Conservation (phyloP, 208 protist genomes). For the Crithidia mellificae region DNA sequence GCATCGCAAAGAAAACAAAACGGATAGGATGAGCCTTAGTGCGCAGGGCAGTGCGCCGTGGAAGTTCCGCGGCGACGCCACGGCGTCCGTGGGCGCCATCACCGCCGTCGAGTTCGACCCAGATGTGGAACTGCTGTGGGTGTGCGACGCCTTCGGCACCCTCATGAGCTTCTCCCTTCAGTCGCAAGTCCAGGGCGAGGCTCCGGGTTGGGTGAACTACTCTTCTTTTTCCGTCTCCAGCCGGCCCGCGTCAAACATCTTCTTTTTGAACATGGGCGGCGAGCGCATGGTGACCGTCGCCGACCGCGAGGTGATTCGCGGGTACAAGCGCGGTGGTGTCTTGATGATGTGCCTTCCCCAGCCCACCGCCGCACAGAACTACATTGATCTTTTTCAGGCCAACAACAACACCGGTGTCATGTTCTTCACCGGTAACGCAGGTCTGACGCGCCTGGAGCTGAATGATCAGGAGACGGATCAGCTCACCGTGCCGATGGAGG, state of each 20-base stretch:
- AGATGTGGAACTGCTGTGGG: conserved; percentile 86
- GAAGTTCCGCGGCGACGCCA: conserved; percentile 68
- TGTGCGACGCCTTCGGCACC: conserved; percentile 78
- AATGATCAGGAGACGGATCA: conserved; percentile 40
- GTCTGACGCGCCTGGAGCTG: conserved; percentile 72
- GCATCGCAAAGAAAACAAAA: not conserved
- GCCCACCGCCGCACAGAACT: conserved; percentile 65
- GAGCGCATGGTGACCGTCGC: conserved; percentile 81
- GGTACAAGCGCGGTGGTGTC: conserved; percentile 81
- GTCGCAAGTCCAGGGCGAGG: conserved; percentile 57
- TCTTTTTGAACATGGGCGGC: conserved; percentile 60
- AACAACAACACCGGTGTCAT: conserved; percentile 65
- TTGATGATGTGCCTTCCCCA: conserved; percentile 61
- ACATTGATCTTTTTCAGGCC: conserved; percentile 82
- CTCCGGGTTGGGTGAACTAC: conserved; percentile 70
- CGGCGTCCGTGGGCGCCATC: conserved; percentile 66
- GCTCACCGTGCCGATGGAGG: conserved; percentile 58
- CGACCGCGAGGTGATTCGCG: conserved; percentile 75
- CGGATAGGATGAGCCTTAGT: conserved; percentile 20
- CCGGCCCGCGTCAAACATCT: conserved; percentile 60
- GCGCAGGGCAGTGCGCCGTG: conserved; percentile 50
- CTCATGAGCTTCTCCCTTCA: conserved; percentile 80
- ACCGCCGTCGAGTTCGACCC: conserved; percentile 88
- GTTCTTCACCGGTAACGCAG: conserved; percentile 83
- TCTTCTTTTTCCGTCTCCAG: conserved; percentile 79